Evolutionary conservation across 345 rosid species (phyloP), one percentile per base, ranked within the genome.

Genomic region (Hibiscus mutabilis): DNA sequence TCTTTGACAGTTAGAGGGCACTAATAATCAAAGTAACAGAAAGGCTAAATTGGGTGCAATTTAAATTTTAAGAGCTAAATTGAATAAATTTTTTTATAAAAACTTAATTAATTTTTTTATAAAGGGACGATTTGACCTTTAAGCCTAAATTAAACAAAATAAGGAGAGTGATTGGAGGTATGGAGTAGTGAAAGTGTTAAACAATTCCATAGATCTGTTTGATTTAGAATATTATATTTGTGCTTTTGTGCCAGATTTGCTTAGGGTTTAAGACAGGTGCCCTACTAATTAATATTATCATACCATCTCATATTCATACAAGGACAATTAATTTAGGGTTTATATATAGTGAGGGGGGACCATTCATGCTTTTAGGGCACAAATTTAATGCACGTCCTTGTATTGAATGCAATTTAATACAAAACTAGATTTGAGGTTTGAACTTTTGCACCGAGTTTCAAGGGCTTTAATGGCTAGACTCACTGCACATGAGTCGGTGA

Each of bases 301-400:
- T 19, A 19, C 46, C 46, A 42, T 42, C 46, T 42, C 46, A 11
- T 42, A 11, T 10, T 1, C 19, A 49, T 15, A 49, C 7, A 49
- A 65, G 35, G 55, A 44, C 16, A 42, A 21, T 13, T 5, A 18
- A 10, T 19, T 63, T 12, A 63, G 51, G 12, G 15, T 33, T 31
- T 18, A 6, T 51, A 51, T 29, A 27, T 22, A 12, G 52, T 0
- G 53, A 19, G 10, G 33, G 19, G 27, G 33, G 35, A 14, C 33
- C 69, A 65, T 44, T 65, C 69, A 13, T 13, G 3, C 55, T 22
- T 65, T 65, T 22, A 44, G 40, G 70, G 40, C 70, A 47, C 57
- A 66, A 24, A 24, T 13, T 55, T 57, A 25, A 58, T 64, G 69
- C 69, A 44, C 21, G 19, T 24, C 70, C 22, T 25, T 25, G 15